Conservation (phyloP, 257 asterid species). For the Solanum sitiens region DNA sequence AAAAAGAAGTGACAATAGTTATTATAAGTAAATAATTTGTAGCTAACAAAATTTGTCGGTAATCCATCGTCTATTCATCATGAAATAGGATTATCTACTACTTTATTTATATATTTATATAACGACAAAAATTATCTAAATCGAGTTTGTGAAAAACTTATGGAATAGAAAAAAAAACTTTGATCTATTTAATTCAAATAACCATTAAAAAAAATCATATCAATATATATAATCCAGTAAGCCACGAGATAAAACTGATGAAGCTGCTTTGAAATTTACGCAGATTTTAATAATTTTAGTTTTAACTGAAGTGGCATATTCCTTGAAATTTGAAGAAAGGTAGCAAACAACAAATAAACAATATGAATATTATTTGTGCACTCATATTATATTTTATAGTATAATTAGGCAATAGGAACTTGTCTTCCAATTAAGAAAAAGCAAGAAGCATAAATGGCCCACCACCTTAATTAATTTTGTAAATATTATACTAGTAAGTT, state of each 20-base stretch:
- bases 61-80: background rate
- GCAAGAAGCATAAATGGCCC: conserved; percentile 16
- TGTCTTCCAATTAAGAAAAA: conserved; percentile 28
- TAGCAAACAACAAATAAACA: background rate
- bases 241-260: background rate
- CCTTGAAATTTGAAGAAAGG: background rate
- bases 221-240: background rate
- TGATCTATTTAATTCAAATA: background rate
- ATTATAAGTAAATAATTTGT: background rate
- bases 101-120: background rate
- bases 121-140: background rate
- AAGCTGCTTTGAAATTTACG: background rate
- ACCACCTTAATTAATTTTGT: conserved; percentile 8
- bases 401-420: background rate
- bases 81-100: background rate
- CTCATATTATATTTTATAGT: background rate
- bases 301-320: conserved; percentile 5
- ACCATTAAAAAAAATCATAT: background rate
- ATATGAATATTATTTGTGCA: background rate
- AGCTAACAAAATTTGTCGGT: background rate
- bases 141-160: accelerated
- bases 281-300: background rate
- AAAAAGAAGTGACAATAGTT: background rate
- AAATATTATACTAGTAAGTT: background rate
- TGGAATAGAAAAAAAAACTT: background rate